A percentile compares a stretch with the other conserved stretches of the same genome.
phyloP scores from a whole-genome alignment of 202 grass and related monocot genomes.

The Digitaria exilis region DNA sequence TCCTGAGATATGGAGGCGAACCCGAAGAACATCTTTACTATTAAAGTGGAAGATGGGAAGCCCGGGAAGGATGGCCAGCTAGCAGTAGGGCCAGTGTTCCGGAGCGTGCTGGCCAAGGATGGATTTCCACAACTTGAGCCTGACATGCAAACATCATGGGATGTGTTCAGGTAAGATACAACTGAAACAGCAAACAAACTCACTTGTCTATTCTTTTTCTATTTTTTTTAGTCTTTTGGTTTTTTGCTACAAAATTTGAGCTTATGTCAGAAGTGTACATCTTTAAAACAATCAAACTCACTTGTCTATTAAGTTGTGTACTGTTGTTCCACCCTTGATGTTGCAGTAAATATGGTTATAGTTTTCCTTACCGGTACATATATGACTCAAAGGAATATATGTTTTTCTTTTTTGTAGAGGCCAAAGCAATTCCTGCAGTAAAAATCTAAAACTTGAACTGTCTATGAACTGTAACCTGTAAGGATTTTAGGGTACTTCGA shows the following conservation, averaged over 20 bases:
- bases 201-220: not conserved
- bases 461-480: not conserved
- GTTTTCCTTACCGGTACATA: not conserved
- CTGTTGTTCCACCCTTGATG: not conserved
- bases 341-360: not conserved
- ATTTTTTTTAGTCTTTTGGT: too few species aligned
- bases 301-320: too few species aligned
- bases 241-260: not conserved
- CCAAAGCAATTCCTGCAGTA: not conserved
- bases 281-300: too few species aligned
- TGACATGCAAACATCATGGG: conserved; percentile 88
- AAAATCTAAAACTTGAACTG: not conserved
- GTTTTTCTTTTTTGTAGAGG: not conserved
- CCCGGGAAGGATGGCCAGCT: conserved; percentile 68
- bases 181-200: not conserved
- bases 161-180: conserved; percentile 88
- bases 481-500: not conserved
- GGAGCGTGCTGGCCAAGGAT: conserved; percentile 72
- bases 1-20: conserved; percentile 40
- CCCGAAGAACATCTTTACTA: conserved; percentile 56
- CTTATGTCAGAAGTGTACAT: not conserved
- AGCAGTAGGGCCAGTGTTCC: conserved; percentile 77
- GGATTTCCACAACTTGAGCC: conserved; percentile 61
- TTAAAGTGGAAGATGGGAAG: conserved; percentile 76
- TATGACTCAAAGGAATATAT: conserved; percentile 9